Evolutionary conservation across 495 filamentous ascomycete genomes (phyloP), one percentile per base, ranked within the genome.

Genomic region (Hypoxylon fragiforme): DNA sequence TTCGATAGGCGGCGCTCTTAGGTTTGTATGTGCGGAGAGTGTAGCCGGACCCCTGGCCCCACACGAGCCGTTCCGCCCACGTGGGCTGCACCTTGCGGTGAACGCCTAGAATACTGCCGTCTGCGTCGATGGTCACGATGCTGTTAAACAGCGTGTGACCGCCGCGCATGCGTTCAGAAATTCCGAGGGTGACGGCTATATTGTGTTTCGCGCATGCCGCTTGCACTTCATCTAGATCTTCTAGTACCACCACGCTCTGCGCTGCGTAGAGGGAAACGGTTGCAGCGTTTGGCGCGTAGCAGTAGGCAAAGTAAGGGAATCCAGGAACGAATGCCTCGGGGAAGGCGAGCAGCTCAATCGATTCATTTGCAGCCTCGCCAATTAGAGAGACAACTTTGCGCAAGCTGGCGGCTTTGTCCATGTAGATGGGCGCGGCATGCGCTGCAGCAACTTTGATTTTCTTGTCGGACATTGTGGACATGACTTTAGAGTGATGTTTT

Each of bases 1-100:
- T 57, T 6, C 72, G 73, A 18, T 56, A 67, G 1, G 70, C 72
- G 11, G 36, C 12, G 37, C 43, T 36, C 11, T 51, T 50, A 9
- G 46, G 35, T 34, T 54, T 28, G 52, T 63, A 71, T 14, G 50
- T 62, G 13, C 55, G 41, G 1, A 71, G 67, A 2, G 73, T 75
- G 30, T 60, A 57, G 1, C 73, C 74, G 26, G 71, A 63, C 6
- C 76, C 76, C 37, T 73, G 66, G 21, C 65, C 67, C 74, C 76
- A 78, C 16, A 77, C 67, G 8, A 73, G 58, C 9, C 72, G 69
- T 50, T 79, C 76, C 14, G 67, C 70, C 54, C 72, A 78, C 3
- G 76, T 79, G 5, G 76, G 76, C 59, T 77, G 72, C 12, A 79
- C 62, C 46, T 79, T 79, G 24, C 74, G 68, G 54, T 79, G 76